Percentiles rank a stretch among this genome's conserved stretches.
phyloP scores from a whole-genome alignment of 2,329 filamentous ascomycete species.

The Cryphonectria nitschkei region DNA sequence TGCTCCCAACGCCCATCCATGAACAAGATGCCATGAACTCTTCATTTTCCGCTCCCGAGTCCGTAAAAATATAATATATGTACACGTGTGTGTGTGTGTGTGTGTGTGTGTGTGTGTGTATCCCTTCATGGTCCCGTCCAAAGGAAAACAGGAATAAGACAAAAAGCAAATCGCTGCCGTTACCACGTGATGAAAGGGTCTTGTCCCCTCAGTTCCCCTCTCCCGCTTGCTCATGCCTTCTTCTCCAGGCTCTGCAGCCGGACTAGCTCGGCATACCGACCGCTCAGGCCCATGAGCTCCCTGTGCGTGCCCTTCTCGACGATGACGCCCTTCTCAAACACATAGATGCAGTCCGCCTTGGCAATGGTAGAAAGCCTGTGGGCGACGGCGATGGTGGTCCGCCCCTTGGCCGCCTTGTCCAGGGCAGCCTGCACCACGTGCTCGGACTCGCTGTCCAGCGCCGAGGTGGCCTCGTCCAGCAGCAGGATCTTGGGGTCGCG shows the following conservation, averaged over 20 bases:
- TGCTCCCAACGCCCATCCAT: background rate
- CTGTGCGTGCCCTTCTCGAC: conserved; percentile 83
- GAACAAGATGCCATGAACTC: background rate
- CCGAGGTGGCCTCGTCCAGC: conserved; percentile 80
- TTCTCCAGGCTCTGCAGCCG: conserved; percentile 79
- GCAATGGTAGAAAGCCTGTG: conserved; percentile 92
- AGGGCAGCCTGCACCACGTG: conserved; percentile 80
- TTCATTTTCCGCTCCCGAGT: no score
- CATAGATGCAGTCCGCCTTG: conserved; percentile 92
- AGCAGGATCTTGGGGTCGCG: conserved; percentile 83
- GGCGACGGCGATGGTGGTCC: conserved; percentile 92
- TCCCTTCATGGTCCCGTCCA: background rate
- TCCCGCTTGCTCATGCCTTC: background rate
- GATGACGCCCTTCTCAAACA: conserved; percentile 88
- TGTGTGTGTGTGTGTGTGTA: no score
- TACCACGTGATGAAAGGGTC: background rate
- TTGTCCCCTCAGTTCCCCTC: background rate
- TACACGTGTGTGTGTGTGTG: no score
- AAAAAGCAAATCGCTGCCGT: background rate
- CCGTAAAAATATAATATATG: background rate
- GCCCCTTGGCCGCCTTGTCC: conserved; percentile 79
- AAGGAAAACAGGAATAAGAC: background rate
- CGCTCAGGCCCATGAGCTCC: conserved; percentile 70
- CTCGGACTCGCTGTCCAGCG: conserved; percentile 76
- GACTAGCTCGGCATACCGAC: conserved; percentile 78